Base-by-base conservation (phyloP, 768 basidiomycete species). In the Serendipita sp. region DNA sequence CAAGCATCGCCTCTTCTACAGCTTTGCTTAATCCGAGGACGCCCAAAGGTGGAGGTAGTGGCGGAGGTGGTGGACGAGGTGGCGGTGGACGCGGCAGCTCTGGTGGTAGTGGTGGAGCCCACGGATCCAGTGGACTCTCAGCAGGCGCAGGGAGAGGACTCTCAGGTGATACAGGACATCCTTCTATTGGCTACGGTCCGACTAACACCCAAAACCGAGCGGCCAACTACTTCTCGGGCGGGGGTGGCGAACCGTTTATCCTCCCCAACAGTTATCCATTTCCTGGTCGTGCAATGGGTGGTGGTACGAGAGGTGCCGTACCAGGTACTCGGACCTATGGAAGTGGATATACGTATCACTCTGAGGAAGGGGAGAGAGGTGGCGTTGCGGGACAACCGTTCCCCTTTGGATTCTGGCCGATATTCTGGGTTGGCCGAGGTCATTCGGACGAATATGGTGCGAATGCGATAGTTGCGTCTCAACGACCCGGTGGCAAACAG, bases 301-400 rank as follows among this genome's bases (percentile, higher is more conserved):
- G 84, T 0, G 83, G 77, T 11, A 78, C 74, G 0, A 74, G 84
- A 35, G 56, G 47, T 48, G 71, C 80, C 54, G 69, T 82, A 0
- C 80, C 68, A 63, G 82, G 82, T 2, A 74, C 73, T 3, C 86
- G 84, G 32, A 66, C 70, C 2, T 86, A 85, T 66, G 85, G 84
- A 4, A 85, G 83, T 67, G 85, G 85, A 1, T 86, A 86, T 69
- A 45, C 64, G 3, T 51, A 51, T 32, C 30, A 8, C n/a, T 18
- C 30, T n/a, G n/a, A 32, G 1, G 7, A 18, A n/a, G 48, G 30
- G n/a, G 5, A 7, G n/a, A 8, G 30, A 8, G 5, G 3, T 51
- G 5, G 8, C 48, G 48, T 51, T n/a, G n/a, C n/a, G 1, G 8
- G 48, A 5, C 48, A 51, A 2, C 48, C 56, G 13, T 60, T 60